A percentile compares a stretch with the other conserved stretches of the same genome.
These are phyloP conservation scores for Magnolia kwangsiensis DNA, from an alignment of 164 flowering plant species.

Conservation along the genomic window DNA sequence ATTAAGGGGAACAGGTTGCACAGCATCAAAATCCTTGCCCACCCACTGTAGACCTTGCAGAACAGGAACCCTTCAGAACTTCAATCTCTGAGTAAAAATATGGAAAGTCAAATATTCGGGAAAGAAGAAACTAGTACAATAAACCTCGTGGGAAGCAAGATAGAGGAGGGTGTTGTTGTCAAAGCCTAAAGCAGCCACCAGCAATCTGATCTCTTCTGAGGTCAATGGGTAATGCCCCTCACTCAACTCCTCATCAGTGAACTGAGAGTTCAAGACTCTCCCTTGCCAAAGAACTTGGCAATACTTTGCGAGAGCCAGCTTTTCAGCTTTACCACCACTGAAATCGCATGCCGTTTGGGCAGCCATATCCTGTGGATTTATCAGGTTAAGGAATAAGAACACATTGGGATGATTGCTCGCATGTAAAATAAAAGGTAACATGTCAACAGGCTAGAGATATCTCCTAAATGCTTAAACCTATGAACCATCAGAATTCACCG, in stretches of 20 bases:
- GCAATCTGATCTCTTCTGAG: constrained; percentile 93
- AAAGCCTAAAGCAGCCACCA: constrained; percentile 87
- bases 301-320: constrained; percentile 84
- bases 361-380: constrained; percentile 79
- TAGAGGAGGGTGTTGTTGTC: constrained; percentile 84
- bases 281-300: constrained; percentile 95
- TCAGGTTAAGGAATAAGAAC: neutral
- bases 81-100: neutral
- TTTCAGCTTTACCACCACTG: constrained; percentile 98
- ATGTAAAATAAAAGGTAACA: no score
- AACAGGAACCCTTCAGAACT: neutral
- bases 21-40: constrained; percentile 78
- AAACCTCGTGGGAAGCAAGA: constrained; percentile 97
- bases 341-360: constrained; percentile 99
- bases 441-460: neutral
- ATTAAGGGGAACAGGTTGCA: constrained; percentile 71
- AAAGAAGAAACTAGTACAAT: neutral
- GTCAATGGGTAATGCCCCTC: constrained; percentile 97
- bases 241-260: constrained; percentile 85
- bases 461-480: neutral
- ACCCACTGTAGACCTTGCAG: constrained; percentile 91
- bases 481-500: neutral
- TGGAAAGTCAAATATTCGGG: neutral
- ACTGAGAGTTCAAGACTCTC: constrained; percentile 86
- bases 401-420: neutral